A percentile compares a stretch with the other conserved stretches of the same genome.
These are phyloP conservation scores for Glonium stellatum DNA, from an alignment of 495 filamentous ascomycete genomes.

Conservation along the genomic window DNA sequence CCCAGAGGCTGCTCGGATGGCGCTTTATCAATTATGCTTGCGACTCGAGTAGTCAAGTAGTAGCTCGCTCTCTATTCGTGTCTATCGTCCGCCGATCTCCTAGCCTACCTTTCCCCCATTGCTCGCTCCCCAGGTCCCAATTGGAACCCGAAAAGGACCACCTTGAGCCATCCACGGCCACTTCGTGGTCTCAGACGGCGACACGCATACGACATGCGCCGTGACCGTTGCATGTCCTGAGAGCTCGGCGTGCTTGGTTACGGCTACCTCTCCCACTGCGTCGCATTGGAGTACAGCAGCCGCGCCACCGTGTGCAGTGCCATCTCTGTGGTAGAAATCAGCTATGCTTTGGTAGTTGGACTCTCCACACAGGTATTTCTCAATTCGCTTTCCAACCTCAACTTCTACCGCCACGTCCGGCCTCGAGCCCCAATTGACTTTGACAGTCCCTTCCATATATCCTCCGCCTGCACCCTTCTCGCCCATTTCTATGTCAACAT, in stretches of 20 bases:
- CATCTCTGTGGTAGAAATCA: neutral
- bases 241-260: neutral
- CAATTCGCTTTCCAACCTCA: constrained; percentile 10
- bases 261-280: neutral
- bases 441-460: constrained; percentile 3
- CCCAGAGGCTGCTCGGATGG: neutral
- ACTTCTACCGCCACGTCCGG: constrained; percentile 11
- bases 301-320: neutral
- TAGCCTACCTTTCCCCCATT: neutral
- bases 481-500: constrained; percentile 8
- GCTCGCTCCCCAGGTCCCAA: neutral
- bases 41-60: neutral
- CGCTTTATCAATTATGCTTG: neutral
- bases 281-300: neutral
- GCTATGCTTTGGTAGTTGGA: neutral
- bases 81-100: neutral
- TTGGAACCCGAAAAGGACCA: neutral
- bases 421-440: constrained; percentile 5
- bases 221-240: neutral
- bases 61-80: neutral
- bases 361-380: constrained; percentile 9
- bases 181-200: neutral
- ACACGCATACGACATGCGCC: neutral
- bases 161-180: neutral
- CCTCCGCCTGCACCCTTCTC: neutral